Evolutionary conservation across 75 land plant genomes (phyloP).

Genomic region (Picea sitchensis): DNA sequence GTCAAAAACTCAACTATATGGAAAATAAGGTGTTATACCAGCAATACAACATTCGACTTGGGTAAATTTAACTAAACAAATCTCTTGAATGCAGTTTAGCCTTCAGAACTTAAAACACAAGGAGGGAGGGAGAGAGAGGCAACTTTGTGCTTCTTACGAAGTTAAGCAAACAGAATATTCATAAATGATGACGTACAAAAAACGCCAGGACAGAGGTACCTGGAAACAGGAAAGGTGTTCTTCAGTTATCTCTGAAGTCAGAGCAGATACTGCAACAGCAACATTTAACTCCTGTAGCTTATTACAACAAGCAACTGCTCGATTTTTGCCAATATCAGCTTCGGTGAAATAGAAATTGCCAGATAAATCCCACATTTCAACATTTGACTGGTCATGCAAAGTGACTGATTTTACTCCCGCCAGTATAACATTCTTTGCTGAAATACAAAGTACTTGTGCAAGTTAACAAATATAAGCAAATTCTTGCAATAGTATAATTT

Average conservation of each 20-base stretch:
- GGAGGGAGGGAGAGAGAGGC: background rate
- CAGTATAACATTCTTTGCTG: constrained; percentile 83
- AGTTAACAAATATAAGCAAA: background rate
- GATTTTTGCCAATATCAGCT: constrained; percentile 69
- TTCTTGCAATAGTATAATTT: no score
- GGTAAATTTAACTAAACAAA: no score
- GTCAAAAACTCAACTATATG: no score
- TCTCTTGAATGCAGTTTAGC: no score
- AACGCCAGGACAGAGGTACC: constrained; percentile 17
- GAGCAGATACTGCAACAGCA: constrained; percentile 42
- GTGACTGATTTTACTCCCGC: constrained; percentile 89
- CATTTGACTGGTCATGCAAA: constrained; percentile 60
- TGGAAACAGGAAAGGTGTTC: constrained; percentile 57
- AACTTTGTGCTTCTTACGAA: background rate
- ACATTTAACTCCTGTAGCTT: constrained; percentile 71
- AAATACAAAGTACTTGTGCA: constrained; percentile 14
- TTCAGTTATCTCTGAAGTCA: constrained; percentile 40
- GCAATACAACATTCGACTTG: no score
- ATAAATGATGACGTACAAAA: background rate
- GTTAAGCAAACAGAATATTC: background rate
- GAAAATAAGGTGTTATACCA: no score
- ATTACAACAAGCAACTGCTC: constrained; percentile 61
- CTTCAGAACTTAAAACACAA: no score
- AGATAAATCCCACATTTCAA: constrained; percentile 75
- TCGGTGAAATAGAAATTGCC: constrained; percentile 75